Percentiles rank a stretch among this genome's conserved stretches.
Conservation (phyloP, 2,329 filamentous ascomycete species). For the Alternaria hordeiaustralica region DNA sequence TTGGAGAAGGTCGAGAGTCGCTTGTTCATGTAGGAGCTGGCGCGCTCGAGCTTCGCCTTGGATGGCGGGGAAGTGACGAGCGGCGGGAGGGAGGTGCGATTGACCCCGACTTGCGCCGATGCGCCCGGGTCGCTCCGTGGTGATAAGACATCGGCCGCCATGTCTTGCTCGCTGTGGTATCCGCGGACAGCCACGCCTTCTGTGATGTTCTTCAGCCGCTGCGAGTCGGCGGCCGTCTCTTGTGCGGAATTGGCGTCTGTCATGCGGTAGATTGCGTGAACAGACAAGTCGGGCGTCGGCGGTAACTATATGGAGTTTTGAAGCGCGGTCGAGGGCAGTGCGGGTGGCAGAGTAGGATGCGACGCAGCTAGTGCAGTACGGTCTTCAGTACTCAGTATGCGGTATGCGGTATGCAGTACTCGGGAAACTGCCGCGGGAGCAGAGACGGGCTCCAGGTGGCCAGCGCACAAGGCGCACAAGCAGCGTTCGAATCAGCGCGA, state of each 20-base stretch:
- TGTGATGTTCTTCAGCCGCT: conserved; percentile 38
- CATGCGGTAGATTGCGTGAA: conserved; percentile 36
- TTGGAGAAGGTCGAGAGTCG: conserved; percentile 83
- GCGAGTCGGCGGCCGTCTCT: conserved; percentile 30
- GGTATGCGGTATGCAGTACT: background rate
- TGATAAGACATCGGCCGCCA: conserved; percentile 49
- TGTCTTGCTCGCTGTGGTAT: conserved; percentile 31
- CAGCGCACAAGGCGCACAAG: conserved; percentile 35
- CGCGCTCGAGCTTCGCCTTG: conserved; percentile 61
- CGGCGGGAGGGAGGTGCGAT: conserved; percentile 54
- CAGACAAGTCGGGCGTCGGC: conserved; percentile 23
- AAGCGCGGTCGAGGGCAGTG: conserved; percentile 17
- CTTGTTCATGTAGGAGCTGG: conserved; percentile 78
- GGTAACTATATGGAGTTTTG: conserved; percentile 8
- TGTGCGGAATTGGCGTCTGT: conserved; percentile 29
- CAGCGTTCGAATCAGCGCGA: conserved; percentile 30
- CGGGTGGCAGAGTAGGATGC: conserved; percentile 9
- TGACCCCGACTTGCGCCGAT: conserved; percentile 41
- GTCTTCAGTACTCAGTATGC: background rate
- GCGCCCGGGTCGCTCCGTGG: conserved; percentile 42
- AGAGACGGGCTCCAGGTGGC: conserved; percentile 16
- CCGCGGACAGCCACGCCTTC: conserved; percentile 37
- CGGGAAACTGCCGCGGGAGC: conserved; percentile 12
- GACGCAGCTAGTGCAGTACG: background rate
- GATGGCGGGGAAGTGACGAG: conserved; percentile 59